These are phyloP conservation scores for Codiaeum variegatum DNA, from an alignment of 441 rosid species.

Conservation along the genomic window DNA sequence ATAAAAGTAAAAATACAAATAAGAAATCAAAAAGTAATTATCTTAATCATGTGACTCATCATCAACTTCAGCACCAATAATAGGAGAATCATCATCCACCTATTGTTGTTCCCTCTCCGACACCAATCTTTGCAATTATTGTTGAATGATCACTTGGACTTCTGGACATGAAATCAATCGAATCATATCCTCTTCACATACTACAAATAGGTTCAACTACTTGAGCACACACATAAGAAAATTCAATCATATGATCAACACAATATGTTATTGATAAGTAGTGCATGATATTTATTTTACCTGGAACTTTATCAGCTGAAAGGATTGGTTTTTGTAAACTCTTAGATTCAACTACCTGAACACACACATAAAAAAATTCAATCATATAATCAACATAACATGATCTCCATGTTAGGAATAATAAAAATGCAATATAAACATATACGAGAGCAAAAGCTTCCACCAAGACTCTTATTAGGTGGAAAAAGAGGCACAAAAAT, in stretches of 20 bases:
- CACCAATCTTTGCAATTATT: no score
- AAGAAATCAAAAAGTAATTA: no score
- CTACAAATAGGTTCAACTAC: slow-evolving; percentile 73
- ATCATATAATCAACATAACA: background rate
- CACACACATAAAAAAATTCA: slow-evolving; percentile 9
- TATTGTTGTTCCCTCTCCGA: no score
- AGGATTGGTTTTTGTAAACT: slow-evolving; percentile 65
- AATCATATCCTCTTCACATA: no score
- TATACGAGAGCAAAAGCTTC: background rate
- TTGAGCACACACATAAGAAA: slow-evolving; percentile 32
- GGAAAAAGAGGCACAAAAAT: slow-evolving; percentile 4
- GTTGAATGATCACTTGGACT: no score
- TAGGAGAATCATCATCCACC: no score
- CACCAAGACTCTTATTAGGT: background rate
- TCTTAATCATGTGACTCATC: no score
- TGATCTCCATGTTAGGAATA: no score
- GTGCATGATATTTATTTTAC: slow-evolving; percentile 26
- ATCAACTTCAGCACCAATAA: no score
- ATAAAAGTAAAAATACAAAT: no score
- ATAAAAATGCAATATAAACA: background rate
- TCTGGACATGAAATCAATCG: no score
- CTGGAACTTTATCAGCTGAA: slow-evolving; percentile 65
- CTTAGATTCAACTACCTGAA: slow-evolving; percentile 74
- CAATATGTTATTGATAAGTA: background rate
- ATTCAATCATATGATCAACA: background rate